A percentile compares a stretch with the other conserved stretches of the same genome.
phyloP scores from a whole-genome alignment of 495 filamentous ascomycete genomes.

The Xylaria scruposa region DNA sequence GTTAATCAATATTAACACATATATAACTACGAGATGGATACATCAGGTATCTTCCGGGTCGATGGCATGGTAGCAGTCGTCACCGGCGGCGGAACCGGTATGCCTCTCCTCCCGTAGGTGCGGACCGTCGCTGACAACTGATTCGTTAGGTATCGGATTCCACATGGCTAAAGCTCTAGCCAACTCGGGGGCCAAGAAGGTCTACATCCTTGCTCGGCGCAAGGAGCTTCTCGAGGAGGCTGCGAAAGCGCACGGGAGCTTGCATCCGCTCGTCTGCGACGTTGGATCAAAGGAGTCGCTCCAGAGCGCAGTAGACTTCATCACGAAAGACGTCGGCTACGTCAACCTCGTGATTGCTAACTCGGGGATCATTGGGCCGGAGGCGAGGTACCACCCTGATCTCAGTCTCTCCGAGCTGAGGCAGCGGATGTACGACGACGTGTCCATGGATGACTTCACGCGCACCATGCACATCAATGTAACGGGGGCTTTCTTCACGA shows the following conservation, averaged over 20 bases:
- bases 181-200: constrained; percentile 63
- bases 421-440: constrained; percentile 51
- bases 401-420: constrained; percentile 50
- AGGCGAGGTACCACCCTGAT: constrained; percentile 41
- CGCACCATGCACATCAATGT: constrained; percentile 59
- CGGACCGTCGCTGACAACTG: neutral
- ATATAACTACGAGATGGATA: constrained; percentile 29
- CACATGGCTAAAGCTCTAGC: constrained; percentile 66
- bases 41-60: constrained; percentile 57
- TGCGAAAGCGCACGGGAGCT: constrained; percentile 39
- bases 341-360: constrained; percentile 67
- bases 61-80: constrained; percentile 67
- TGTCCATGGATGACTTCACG: constrained; percentile 58
- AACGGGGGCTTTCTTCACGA: constrained; percentile 59
- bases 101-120: neutral
- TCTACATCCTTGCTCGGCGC: constrained; percentile 69
- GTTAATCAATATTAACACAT: neutral
- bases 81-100: constrained; percentile 67
- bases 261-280: constrained; percentile 63
- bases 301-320: constrained; percentile 51
- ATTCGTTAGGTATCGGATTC: constrained; percentile 58
- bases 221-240: constrained; percentile 55
- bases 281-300: constrained; percentile 64
- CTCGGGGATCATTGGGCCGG: constrained; percentile 58
- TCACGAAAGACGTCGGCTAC: constrained; percentile 57